Conservation (phyloP, 2,329 filamentous ascomycete genomes). For the Nemania sp. region DNA sequence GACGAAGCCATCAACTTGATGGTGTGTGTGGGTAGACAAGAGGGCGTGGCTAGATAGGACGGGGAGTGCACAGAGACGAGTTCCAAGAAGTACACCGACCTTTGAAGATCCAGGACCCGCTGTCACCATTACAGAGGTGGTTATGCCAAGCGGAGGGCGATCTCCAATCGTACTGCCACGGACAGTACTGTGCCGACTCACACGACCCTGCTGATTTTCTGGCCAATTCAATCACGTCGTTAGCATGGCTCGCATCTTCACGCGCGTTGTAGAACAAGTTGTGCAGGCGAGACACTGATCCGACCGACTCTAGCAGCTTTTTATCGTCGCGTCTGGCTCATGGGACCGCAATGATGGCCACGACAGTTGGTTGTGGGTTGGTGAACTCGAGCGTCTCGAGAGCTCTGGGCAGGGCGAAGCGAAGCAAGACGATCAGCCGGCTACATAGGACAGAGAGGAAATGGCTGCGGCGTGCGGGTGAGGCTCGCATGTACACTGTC, state of each 20-base stretch:
- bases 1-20: too few species aligned
- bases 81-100: conserved; percentile 40
- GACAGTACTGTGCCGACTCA: conserved; percentile 23
- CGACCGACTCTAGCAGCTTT: too few species aligned
- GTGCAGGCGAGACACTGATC: too few species aligned
- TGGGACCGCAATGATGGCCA: too few species aligned
- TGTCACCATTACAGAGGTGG: conserved; percentile 37
- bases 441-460: conserved; percentile 13
- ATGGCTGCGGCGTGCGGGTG: conserved; percentile 24
- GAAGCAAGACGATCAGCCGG: conserved; percentile 12
- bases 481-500: conserved; percentile 28
- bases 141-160: conserved; percentile 36
- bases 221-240: conserved; percentile 34
- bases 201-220: conserved; percentile 29
- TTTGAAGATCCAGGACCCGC: conserved; percentile 36
- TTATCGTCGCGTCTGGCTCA: too few species aligned
- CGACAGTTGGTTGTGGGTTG: too few species aligned
- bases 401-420: too few species aligned
- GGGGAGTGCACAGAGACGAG: conserved; percentile 23
- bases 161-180: conserved; percentile 36
- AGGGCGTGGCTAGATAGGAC: too few species aligned
- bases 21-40: too few species aligned
- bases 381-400: too few species aligned
- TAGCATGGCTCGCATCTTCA: conserved; percentile 35
- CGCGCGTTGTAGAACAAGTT: too few species aligned